Evolutionary conservation across 2,329 filamentous ascomycete genomes (phyloP), one percentile per base, ranked within the genome.

Genomic region (Pseudocercospora pini-densiflorae): DNA sequence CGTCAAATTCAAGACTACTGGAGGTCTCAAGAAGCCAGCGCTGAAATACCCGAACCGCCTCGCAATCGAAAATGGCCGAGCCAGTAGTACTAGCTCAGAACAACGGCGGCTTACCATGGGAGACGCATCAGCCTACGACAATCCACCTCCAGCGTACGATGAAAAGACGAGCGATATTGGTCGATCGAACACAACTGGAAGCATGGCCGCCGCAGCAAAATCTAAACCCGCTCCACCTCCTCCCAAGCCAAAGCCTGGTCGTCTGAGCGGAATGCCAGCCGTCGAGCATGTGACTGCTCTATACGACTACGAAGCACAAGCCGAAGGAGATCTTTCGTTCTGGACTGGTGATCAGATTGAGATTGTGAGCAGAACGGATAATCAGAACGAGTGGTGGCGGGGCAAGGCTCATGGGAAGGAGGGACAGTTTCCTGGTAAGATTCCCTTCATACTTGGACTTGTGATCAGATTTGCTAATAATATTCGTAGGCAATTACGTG

Each of bases 321-420:
- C 94, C 0, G 93, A 97, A 70, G 94, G 94, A 2, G 95, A 99
- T 77, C 82, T 99, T 69, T 97, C 92, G 74, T 99, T 99, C 81
- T 87, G 86, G 19, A 89, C 92, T 0, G 94, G 94, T 5, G 95
- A 99, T 68, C 82, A 91, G 4, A 98, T 99, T 75, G 94, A 98
- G 79, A 94, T 99, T 72, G 79, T 95, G 2, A 86, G 85, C 67
- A 87, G 92, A 72, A 97, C 75, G 45, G 71, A 72, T 57, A 97
- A 97, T 75, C 90, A 92, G 60, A 98, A 99, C 73, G 95, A 99
- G 80, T 99, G 95, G 95, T 99, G 95, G 95, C 90, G 86, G 8
- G 95, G 95, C 43, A 92, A 88, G 77, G 77, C 97, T 62, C 85
- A 90, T 66, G 93, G 91, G 58, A 90, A 90, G 80, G 84, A 92